Conservation (phyloP, 495 filamentous ascomycete genomes). For the Bombardia bombarda region DNA sequence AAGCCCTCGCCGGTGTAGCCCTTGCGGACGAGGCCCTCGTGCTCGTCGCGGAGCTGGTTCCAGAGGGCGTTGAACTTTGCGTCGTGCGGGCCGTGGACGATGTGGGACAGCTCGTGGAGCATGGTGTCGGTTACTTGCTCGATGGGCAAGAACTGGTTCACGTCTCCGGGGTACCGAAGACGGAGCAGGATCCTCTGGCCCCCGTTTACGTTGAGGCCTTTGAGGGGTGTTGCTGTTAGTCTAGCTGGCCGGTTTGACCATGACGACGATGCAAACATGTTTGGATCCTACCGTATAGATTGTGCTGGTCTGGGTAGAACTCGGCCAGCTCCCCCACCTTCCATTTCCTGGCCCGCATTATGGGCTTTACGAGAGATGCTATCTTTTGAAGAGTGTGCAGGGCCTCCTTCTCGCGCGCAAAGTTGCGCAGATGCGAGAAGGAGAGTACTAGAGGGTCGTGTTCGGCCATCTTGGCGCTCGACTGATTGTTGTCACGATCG, state of each 20-base stretch:
- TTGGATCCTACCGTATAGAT: conserved; percentile 67
- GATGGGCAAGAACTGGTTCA: conserved; percentile 68
- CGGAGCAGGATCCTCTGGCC: conserved; percentile 79
- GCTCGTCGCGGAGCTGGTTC: conserved; percentile 82
- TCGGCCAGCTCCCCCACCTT: conserved; percentile 72
- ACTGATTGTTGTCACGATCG: too few relatives aligned
- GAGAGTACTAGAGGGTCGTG: conserved; percentile 62
- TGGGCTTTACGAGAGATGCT: conserved; percentile 86
- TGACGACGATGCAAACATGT: not conserved
- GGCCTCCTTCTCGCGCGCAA: conserved; percentile 70
- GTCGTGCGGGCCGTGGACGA: conserved; percentile 74
- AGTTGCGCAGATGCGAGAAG: conserved; percentile 70
- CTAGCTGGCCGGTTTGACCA: not conserved
- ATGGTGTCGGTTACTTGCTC: conserved; percentile 83
- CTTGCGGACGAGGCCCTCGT: conserved; percentile 62
- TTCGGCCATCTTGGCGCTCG: conserved; percentile 59
- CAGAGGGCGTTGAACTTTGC: conserved; percentile 75
- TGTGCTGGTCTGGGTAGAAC: conserved; percentile 69
- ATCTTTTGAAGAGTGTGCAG: conserved; percentile 73
- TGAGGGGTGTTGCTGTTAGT: not conserved
- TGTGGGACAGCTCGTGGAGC: conserved; percentile 95
- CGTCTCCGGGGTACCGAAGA: conserved; percentile 69
- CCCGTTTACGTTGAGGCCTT: conserved; percentile 66
- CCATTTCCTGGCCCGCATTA: conserved; percentile 85
- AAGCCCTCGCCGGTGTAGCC: conserved; percentile 94